A percentile compares a stretch with the other conserved stretches of the same genome.
Conservation (phyloP, 2,329 filamentous ascomycete species). For the Ophiocordyceps polyrhachis-furcata region DNA sequence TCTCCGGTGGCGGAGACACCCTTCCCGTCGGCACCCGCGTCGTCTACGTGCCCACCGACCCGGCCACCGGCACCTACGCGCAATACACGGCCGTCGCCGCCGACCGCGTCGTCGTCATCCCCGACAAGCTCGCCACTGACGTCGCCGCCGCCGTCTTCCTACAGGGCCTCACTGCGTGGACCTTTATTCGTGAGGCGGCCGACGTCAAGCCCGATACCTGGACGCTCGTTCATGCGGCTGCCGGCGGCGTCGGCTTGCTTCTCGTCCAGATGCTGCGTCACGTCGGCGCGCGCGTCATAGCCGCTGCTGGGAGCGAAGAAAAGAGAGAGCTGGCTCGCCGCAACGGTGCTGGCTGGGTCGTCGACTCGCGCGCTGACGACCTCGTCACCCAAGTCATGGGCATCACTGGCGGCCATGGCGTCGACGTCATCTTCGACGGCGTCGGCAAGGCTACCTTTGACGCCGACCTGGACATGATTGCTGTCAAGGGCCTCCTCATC, state of each 20-base stretch:
- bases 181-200: constrained; percentile 58
- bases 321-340: constrained; percentile 53
- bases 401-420: constrained; percentile 54
- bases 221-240: constrained; percentile 70
- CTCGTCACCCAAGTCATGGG: constrained; percentile 41
- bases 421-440: constrained; percentile 65
- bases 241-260: constrained; percentile 61
- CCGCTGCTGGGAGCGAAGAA: constrained; percentile 53
- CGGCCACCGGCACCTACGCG: constrained; percentile 28
- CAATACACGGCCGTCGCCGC: constrained; percentile 36
- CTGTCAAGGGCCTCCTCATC: constrained; percentile 57
- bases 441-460: constrained; percentile 80
- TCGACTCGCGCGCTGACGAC: constrained; percentile 45
- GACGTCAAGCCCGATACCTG: constrained; percentile 37
- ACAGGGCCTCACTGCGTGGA: constrained; percentile 69
- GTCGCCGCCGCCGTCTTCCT: constrained; percentile 51
- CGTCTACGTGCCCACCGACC: constrained; percentile 37
- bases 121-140: constrained; percentile 39
- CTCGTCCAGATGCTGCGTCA: constrained; percentile 56
- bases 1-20: constrained; percentile 35
- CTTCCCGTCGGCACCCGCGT: constrained; percentile 46
- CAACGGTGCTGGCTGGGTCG: constrained; percentile 51
- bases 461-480: constrained; percentile 51
- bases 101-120: constrained; percentile 40
- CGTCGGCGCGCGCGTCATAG: constrained; percentile 62